phyloP scores from a whole-genome alignment of 257 asterid genomes.

The Coffea eugenioides region DNA sequence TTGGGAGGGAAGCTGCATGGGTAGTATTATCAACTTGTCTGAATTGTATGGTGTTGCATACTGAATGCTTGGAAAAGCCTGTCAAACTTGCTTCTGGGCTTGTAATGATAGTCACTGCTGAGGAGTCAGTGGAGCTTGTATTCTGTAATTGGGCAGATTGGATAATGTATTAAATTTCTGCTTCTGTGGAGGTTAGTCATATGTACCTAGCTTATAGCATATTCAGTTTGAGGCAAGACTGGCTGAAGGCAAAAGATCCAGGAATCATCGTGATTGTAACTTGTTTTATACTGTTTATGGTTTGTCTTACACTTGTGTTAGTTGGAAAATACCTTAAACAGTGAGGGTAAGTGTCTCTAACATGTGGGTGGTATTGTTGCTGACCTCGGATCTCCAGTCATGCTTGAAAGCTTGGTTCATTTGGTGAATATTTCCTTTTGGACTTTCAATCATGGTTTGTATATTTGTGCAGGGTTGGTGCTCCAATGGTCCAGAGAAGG shows the following conservation, averaged over 20 bases:
- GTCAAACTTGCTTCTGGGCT: background rate
- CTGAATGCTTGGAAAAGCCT: background rate
- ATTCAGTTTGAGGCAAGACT: conserved; percentile 9
- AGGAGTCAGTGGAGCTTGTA: background rate
- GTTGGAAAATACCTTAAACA: conserved; percentile 22
- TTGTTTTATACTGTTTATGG: conserved; percentile 23
- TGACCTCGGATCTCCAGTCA: background rate
- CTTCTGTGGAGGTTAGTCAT: conserved; percentile 4
- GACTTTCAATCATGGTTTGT: conserved; percentile 31
- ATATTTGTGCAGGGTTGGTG: conserved; percentile 54
- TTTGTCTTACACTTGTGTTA: conserved; percentile 21
- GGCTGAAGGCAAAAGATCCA: conserved; percentile 2
- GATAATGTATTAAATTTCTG: background rate
- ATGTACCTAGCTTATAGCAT: background rate
- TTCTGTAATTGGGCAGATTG: background rate
- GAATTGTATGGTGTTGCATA: conserved; percentile 6
- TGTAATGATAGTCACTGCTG: conserved; percentile 9
- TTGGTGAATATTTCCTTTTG: conserved; percentile 1
- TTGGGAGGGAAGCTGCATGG: conserved; percentile 9
- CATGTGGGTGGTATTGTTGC: conserved; percentile 3
- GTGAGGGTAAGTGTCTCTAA: conserved; percentile 19
- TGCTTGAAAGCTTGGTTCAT: conserved; percentile 20
- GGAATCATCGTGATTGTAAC: conserved; percentile 10
- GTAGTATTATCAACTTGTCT: conserved; percentile 1
- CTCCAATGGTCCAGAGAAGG: conserved; percentile 37